Evolutionary conservation across 192 early-diverging fungal species (phyloP).

Genomic region (Coemansia guatemalensis): DNA sequence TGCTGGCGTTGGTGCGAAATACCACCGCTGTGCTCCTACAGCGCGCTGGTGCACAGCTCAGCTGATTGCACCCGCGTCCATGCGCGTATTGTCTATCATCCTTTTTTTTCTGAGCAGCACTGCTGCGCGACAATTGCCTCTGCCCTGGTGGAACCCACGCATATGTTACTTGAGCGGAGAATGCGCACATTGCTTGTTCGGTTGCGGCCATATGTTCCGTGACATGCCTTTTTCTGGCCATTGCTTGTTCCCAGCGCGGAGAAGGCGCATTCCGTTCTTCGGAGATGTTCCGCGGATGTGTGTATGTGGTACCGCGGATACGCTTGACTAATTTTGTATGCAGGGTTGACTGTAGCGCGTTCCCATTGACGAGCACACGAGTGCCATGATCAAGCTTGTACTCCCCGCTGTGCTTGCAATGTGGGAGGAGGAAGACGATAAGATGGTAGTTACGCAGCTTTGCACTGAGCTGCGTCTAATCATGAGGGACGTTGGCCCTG

Average conservation of each 20-base stretch:
- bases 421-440: slow-evolving; percentile 83
- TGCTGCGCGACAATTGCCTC: slow-evolving; percentile 2
- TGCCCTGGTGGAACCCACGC: neutral
- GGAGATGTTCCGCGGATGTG: neutral
- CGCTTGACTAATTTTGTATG: neutral
- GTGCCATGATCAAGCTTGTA: slow-evolving; percentile 63
- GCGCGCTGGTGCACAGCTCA: slow-evolving; percentile 19
- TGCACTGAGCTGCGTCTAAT: slow-evolving; percentile 71
- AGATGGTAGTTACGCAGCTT: slow-evolving; percentile 76
- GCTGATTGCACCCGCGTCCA: slow-evolving; percentile 10
- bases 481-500: slow-evolving; percentile 75
- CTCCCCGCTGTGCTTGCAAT: slow-evolving; percentile 70
- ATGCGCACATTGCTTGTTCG: neutral
- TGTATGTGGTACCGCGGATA: neutral
- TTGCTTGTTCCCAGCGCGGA: neutral
- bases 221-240: neutral
- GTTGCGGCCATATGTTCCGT: neutral
- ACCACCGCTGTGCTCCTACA: neutral
- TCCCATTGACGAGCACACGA: slow-evolving; percentile 75
- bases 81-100: neutral
- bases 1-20: neutral
- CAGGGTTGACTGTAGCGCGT: slow-evolving; percentile 46
- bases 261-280: neutral
- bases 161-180: neutral
- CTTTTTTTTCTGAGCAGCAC: neutral